phyloP scores from a whole-genome alignment of 2,329 filamentous ascomycete genomes.

The Aspergillus luchuensis region DNA sequence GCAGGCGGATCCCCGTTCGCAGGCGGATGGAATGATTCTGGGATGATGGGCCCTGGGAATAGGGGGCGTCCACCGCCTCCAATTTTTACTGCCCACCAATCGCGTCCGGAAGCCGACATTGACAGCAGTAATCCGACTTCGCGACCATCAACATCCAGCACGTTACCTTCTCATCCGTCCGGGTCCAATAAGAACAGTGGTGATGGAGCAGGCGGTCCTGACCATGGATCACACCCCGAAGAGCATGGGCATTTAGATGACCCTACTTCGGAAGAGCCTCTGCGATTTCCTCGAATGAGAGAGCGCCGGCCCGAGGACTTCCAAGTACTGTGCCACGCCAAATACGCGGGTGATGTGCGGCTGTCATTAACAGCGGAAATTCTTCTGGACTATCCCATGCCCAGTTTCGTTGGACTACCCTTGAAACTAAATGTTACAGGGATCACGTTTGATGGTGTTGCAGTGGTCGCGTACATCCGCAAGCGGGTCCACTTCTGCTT shows the following conservation, averaged over 20 bases:
- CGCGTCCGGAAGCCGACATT: constrained; percentile 36
- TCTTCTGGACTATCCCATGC: constrained; percentile 96
- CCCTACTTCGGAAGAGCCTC: constrained; percentile 20
- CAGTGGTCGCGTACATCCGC: constrained; percentile 86
- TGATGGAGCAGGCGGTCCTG: constrained; percentile 25
- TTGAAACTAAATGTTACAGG: constrained; percentile 94
- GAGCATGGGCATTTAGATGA: constrained; percentile 25
- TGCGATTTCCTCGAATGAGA: constrained; percentile 56
- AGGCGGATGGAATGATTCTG: constrained; percentile 38
- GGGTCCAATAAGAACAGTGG: constrained; percentile 32
- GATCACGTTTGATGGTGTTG: constrained; percentile 90
- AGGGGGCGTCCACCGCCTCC: constrained; percentile 22
- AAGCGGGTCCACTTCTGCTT: constrained; percentile 93
- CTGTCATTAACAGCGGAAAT: constrained; percentile 93
- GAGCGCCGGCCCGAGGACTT: constrained; percentile 83
- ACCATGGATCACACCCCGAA: constrained; percentile 23
- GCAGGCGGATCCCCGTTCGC: constrained; percentile 47
- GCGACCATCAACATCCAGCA: constrained; percentile 48
- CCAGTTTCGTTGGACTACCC: constrained; percentile 93
- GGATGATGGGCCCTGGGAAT: constrained; percentile 23
- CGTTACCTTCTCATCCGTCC: constrained; percentile 34
- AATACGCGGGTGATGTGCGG: constrained; percentile 83
- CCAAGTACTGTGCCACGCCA: constrained; percentile 88
- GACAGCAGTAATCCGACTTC: constrained; percentile 43
- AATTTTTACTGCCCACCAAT: constrained; percentile 20